Evolutionary conservation across 257 asterid genomes (phyloP).

Genomic region (Linderniella brevidens): DNA sequence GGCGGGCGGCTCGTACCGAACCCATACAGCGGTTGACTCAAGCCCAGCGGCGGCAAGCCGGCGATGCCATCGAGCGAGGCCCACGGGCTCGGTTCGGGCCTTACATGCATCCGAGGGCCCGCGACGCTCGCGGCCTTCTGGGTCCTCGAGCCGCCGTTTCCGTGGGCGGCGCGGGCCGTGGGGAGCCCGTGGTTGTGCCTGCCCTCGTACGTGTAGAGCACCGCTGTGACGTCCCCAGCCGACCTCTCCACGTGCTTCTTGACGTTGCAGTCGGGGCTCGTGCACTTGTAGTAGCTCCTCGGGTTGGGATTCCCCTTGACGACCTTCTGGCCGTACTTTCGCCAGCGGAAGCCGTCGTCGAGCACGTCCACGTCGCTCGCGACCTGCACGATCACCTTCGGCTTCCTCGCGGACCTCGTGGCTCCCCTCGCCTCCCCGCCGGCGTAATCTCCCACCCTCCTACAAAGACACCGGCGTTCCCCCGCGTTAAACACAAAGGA

Average conservation of each 20-base stretch:
- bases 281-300: conserved; percentile 26
- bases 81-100: too few relatives aligned
- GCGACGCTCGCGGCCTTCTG: neutral
- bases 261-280: conserved; percentile 12
- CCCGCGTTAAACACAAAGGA: conserved; percentile 6
- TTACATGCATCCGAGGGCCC: neutral
- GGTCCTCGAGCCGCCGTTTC: conserved; percentile 5
- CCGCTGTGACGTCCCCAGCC: conserved; percentile 12
- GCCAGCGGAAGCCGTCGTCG: conserved; percentile 66
- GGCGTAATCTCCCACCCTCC: conserved; percentile 26
- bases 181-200: conserved; percentile 23
- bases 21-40: too few relatives aligned
- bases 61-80: too few relatives aligned
- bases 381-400: conserved; percentile 61
- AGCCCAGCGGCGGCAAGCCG: too few relatives aligned
- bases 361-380: conserved; percentile 54
- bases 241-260: conserved; percentile 20
- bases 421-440: conserved; percentile 16
- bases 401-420: conserved; percentile 35
- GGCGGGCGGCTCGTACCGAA: too few relatives aligned
- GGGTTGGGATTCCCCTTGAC: conserved; percentile 73
- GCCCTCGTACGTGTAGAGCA: conserved; percentile 20
- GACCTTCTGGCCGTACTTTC: conserved; percentile 66
- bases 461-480: too few relatives aligned
- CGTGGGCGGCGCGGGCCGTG: conserved; percentile 14